Evolutionary conservation across 169 alveolate species (phyloP).

Genomic region (Besnoitia besnoiti): DNA sequence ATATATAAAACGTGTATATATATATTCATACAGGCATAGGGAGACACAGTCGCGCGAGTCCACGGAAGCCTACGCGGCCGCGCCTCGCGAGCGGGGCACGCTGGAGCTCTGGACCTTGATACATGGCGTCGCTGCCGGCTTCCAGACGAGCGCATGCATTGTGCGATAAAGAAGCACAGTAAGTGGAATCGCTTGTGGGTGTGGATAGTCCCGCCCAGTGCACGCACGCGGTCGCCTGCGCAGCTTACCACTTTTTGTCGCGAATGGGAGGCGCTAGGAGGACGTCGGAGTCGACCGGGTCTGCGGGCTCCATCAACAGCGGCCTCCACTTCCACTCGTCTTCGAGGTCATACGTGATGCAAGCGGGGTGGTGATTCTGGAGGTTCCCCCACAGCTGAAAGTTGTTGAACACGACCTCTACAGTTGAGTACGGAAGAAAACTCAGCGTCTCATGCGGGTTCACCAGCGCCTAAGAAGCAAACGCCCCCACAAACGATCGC

Average conservation of each 20-base stretch:
- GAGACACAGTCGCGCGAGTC: too few species aligned
- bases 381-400: constrained; percentile 77
- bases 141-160: too few species aligned
- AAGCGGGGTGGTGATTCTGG: constrained; percentile 77
- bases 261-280: constrained; percentile 61
- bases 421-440: constrained; percentile 75
- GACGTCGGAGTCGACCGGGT: constrained; percentile 68
- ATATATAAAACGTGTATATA: too few species aligned
- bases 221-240: not conserved
- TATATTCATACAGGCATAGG: not conserved
- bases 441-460: constrained; percentile 68
- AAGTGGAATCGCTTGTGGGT: too few species aligned
- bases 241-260: constrained; percentile 50
- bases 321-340: constrained; percentile 73
- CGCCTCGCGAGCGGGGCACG: too few species aligned
- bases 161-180: too few species aligned
- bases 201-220: too few species aligned
- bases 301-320: constrained; percentile 65
- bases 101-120: too few species aligned
- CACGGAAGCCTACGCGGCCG: too few species aligned
- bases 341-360: constrained; percentile 73
- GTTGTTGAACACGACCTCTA: constrained; percentile 77
- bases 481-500: not conserved
- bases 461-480: constrained; percentile 39
- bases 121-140: too few species aligned